Conservation (phyloP, 2,329 filamentous ascomycete genomes). For the Leptographium radiaticola region DNA sequence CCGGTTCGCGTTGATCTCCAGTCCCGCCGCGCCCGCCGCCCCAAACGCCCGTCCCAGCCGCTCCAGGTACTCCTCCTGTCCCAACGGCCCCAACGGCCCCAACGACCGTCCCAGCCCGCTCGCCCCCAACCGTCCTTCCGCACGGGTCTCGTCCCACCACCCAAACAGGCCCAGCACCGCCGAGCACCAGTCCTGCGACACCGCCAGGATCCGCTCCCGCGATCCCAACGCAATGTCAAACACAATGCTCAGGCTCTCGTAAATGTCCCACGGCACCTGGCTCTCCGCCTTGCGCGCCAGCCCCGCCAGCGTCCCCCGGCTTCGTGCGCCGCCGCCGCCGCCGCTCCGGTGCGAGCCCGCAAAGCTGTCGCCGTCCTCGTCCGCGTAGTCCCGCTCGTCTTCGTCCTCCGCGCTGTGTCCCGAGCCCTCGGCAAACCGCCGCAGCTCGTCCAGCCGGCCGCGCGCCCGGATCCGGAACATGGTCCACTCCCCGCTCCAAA, state of each 20-base stretch:
- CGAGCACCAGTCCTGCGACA: constrained; percentile 84
- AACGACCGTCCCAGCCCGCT: background rate
- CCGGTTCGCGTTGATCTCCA: constrained; percentile 64
- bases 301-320: constrained; percentile 43
- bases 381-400: constrained; percentile 5
- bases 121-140: background rate
- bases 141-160: constrained; percentile 68
- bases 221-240: constrained; percentile 74
- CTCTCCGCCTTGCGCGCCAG: constrained; percentile 68
- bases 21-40: constrained; percentile 53
- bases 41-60: constrained; percentile 61
- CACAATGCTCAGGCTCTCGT: constrained; percentile 67
- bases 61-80: constrained; percentile 57
- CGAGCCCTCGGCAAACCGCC: constrained; percentile 66
- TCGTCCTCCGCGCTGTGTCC: constrained; percentile 17
- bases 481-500: constrained; percentile 69
- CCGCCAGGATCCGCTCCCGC: constrained; percentile 59
- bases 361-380: constrained; percentile 10
- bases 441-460: constrained; percentile 56
- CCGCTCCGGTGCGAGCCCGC: constrained; percentile 19
- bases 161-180: constrained; percentile 69
- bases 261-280: constrained; percentile 79
- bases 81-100: constrained; percentile 13
- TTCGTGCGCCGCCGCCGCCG: background rate
- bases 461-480: constrained; percentile 67